phyloP scores from a whole-genome alignment of 345 rosid species.

The Eucalyptus decipiens region DNA sequence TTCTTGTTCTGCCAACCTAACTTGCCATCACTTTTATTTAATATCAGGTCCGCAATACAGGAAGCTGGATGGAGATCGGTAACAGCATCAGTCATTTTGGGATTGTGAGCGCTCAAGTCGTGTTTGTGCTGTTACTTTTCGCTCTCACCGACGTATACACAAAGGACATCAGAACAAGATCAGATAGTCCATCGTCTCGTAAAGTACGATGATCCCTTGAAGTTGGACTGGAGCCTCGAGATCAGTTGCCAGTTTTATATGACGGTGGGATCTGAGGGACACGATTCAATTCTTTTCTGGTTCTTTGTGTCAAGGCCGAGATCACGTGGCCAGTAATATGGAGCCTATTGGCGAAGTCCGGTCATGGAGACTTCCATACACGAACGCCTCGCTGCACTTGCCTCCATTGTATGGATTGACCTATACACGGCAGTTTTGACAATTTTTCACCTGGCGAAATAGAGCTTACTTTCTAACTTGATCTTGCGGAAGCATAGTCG shows the following conservation, averaged over 20 bases:
- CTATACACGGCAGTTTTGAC: background rate
- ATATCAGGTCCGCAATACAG: slow-evolving; percentile 64
- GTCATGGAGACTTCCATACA: background rate
- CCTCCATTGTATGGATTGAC: background rate
- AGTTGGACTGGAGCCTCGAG: background rate
- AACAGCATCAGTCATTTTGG: slow-evolving; percentile 96
- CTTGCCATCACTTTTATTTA: background rate
- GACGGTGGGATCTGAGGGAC: background rate
- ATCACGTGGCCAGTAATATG: background rate
- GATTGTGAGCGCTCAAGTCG: slow-evolving; percentile 93
- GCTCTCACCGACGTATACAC: slow-evolving; percentile 83
- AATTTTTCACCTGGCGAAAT: background rate
- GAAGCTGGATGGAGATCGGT: slow-evolving; percentile 98
- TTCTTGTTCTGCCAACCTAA: background rate
- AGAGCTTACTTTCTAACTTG: background rate
- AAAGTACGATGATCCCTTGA: slow-evolving; percentile 33
- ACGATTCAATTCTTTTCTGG: background rate
- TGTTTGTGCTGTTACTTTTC: slow-evolving; percentile 79
- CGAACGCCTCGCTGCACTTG: background rate
- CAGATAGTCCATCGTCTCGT: slow-evolving; percentile 24
- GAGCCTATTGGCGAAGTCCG: background rate
- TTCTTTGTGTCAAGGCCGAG: background rate
- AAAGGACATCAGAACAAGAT: slow-evolving; percentile 40
- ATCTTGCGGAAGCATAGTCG: background rate
- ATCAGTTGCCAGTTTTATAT: background rate